phyloP scores from a whole-genome alignment of 2,329 filamentous ascomycete species.

The Xylariaceae sp. region DNA sequence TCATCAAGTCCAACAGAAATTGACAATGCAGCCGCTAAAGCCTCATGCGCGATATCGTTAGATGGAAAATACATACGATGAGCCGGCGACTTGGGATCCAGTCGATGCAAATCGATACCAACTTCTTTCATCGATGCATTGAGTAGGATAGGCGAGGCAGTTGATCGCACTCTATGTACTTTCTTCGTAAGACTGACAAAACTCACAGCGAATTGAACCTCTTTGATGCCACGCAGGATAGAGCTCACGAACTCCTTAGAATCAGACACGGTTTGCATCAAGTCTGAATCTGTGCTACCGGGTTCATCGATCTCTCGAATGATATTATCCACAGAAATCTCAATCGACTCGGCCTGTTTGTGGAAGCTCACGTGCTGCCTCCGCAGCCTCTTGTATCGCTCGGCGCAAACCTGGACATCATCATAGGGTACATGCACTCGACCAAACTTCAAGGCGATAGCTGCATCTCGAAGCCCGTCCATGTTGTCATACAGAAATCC shows the following conservation, averaged over 20 bases:
- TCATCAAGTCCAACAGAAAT: constrained; percentile 92
- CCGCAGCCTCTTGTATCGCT: constrained; percentile 58
- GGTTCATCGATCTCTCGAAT: constrained; percentile 75
- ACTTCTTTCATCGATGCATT: constrained; percentile 97
- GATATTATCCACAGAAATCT: constrained; percentile 73
- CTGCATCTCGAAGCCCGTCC: constrained; percentile 87
- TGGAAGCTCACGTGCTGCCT: constrained; percentile 42
- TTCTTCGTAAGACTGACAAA: constrained; percentile 87
- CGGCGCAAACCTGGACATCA: constrained; percentile 71
- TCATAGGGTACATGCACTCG: constrained; percentile 90
- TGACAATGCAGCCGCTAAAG: constrained; percentile 87
- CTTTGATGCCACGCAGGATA: constrained; percentile 88
- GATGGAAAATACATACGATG: constrained; percentile 98
- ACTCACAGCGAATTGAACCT: constrained; percentile 93
- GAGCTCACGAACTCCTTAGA: constrained; percentile 93
- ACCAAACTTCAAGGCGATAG: constrained; percentile 88
- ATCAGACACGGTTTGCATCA: constrained; percentile 85
- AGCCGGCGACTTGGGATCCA: constrained; percentile 90
- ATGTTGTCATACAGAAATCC: constrained; percentile 85
- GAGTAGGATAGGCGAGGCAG: constrained; percentile 74
- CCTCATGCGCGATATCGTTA: constrained; percentile 93
- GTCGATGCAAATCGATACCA: constrained; percentile 86
- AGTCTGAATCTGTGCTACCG: constrained; percentile 67
- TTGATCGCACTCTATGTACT: constrained; percentile 70
- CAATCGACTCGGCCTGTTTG: constrained; percentile 53